phyloP scores from a whole-genome alignment of 768 basidiomycete species.

The Psilocybe cubensis region DNA sequence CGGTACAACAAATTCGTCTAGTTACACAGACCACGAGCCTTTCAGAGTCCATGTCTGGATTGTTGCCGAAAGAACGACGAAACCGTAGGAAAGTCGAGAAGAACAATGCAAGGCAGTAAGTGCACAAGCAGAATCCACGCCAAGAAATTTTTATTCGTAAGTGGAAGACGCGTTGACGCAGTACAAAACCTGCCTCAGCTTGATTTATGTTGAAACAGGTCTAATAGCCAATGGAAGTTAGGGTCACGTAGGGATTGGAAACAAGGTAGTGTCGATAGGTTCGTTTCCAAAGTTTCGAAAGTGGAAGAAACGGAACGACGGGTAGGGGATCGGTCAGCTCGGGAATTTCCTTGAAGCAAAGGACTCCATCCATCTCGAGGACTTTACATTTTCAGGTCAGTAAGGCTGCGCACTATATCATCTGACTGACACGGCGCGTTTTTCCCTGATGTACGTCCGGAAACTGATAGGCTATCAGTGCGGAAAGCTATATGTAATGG shows the following conservation, averaged over 20 bases:
- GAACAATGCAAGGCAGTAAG: not conserved
- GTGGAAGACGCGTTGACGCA: not conserved
- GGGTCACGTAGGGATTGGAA: not conserved
- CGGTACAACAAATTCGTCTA: conserved; percentile 2
- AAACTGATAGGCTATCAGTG: conserved; percentile 10
- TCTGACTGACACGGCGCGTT: conserved; percentile 11
- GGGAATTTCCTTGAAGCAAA: conserved; percentile 15
- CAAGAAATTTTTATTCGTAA: not conserved
- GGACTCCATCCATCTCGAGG: not conserved
- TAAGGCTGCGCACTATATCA: conserved; percentile 5
- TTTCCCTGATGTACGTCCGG: not conserved
- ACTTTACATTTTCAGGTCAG: not conserved
- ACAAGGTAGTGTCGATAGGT: not conserved
- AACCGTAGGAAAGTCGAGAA: conserved; percentile 1
- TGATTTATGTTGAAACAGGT: not conserved
- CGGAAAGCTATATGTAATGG: not conserved
- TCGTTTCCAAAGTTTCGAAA: not conserved
- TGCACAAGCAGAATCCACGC: not conserved
- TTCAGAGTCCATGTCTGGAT: not conserved
- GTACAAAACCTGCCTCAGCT: not conserved
- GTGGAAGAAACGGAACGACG: not conserved
- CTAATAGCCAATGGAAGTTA: not conserved
- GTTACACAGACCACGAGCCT: not conserved
- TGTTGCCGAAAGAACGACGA: conserved; percentile 4
- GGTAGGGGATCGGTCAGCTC: not conserved